Percentiles rank a stretch among this genome's conserved stretches.
phyloP scores from a whole-genome alignment of 2,329 filamentous ascomycete species.

The Microcera coccophila region DNA sequence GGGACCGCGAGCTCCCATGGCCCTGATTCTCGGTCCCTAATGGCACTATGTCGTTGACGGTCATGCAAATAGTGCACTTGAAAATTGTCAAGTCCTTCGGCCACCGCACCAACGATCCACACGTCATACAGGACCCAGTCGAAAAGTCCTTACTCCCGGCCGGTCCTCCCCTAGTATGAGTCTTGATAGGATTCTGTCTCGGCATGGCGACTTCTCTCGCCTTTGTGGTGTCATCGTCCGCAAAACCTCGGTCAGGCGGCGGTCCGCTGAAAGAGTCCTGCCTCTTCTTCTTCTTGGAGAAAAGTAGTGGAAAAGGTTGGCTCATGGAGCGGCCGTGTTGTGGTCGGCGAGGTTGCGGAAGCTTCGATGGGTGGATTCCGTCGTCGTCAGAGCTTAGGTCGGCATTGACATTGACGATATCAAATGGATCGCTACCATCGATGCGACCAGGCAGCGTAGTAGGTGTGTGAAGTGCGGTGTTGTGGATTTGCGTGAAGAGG shows the following conservation, averaged over 20 bases:
- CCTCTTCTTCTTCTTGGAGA: conserved; percentile 58
- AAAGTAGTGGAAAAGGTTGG: conserved; percentile 72
- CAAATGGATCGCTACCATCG: conserved; percentile 18
- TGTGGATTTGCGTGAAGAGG: conserved; percentile 36
- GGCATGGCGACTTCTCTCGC: too few species aligned
- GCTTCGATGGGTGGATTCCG: conserved; percentile 34
- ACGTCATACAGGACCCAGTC: conserved; percentile 79
- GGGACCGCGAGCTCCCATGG: conserved; percentile 16
- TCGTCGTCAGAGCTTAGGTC: conserved; percentile 47
- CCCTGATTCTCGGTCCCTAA: conserved; percentile 20
- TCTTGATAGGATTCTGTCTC: conserved; percentile 26
- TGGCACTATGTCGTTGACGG: conserved; percentile 69
- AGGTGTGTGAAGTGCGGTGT: conserved; percentile 33
- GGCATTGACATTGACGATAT: conserved; percentile 27
- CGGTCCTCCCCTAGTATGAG: conserved; percentile 29
- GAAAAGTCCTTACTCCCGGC: conserved; percentile 53
- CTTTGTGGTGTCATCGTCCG: conserved; percentile 28
- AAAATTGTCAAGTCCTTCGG: conserved; percentile 69
- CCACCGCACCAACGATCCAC: conserved; percentile 76
- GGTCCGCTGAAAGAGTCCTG: conserved; percentile 35
- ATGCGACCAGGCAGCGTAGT: conserved; percentile 23
- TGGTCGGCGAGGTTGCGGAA: conserved; percentile 19
- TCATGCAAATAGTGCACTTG: conserved; percentile 78
- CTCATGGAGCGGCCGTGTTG: conserved; percentile 61
- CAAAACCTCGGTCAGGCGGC: conserved; percentile 31